Base-by-base conservation (phyloP, 805 yeast species). In the Vanderwaltozyma verrucispora region DNA sequence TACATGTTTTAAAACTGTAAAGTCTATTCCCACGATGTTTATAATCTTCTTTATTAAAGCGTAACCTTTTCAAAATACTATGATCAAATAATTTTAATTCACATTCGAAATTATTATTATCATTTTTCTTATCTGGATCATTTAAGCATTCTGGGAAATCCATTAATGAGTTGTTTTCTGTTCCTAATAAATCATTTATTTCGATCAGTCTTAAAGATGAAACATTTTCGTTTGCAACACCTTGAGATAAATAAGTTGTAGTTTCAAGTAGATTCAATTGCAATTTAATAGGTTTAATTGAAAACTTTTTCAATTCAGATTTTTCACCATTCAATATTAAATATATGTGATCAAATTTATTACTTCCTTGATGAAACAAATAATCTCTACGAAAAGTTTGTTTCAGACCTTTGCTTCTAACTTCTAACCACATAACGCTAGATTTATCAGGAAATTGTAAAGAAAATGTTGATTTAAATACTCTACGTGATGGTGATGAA, bases 1-100 rank as follows among this genome's bases (percentile, higher is more conserved):
- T 43, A 37, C 62, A 55, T 15, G 53, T 47, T 32, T 46, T 52
- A 29, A 57, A 56, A 39, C 59, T 53, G 38, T 49, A 57, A 5
- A 57, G 36, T 23, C 58, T 41, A 33, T 57, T 57, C 10, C 62
- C 62, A 33, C 58, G 53, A 40, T 57, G 60, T 27, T 42, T 40
- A 36, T 55, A 56, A 35, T 57, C 56, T 31, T 57, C 58, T 37
- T 56, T 57, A 34, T 57, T 57, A 24, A 57, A 57, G 18, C 45
- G 35, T 18, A 53, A 28, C 28, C 42, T 41, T 32, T 45, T 46
- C 23, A 54, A 39, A 10, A 43, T 31, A 4, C 47, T 45, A 36
- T 53, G 54, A 30, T 54, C 45, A 19, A 37, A 38, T 12, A 54
- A 38, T 32, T 45, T 46, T 9, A 54, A 28, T 33, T 46, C 50